Conservation (phyloP, 345 rosid genomes). For the Alliaria petiolata region DNA sequence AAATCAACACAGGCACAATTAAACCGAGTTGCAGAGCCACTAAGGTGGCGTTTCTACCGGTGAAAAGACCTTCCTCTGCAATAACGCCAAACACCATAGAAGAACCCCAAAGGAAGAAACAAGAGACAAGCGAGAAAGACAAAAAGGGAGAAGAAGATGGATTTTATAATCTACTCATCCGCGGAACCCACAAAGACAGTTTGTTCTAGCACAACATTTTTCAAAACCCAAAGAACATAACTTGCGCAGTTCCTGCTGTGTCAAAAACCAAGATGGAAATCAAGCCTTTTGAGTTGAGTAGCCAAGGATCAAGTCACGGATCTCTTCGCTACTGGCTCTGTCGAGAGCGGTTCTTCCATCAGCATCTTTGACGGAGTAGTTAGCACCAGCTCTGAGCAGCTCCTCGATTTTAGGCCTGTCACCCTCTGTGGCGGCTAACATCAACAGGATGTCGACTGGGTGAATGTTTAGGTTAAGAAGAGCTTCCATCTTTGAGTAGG, state of each 20-base stretch:
- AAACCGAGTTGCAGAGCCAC: conserved; percentile 22
- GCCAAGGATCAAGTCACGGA: conserved; percentile 61
- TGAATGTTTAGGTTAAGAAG: conserved; percentile 70
- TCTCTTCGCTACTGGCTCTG: conserved; percentile 58
- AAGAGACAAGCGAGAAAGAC: conserved; percentile 16
- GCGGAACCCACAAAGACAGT: conserved; percentile 30
- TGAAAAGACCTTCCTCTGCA: conserved; percentile 46
- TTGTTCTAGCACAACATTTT: conserved; percentile 29
- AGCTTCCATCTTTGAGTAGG: conserved; percentile 90
- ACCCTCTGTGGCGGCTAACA: conserved; percentile 86
- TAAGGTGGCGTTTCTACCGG: conserved; percentile 63
- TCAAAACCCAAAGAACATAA: neutral
- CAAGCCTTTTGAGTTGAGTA: conserved; percentile 54
- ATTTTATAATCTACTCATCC: conserved; percentile 33
- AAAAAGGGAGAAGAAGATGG: conserved; percentile 24
- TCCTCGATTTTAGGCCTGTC: conserved; percentile 90
- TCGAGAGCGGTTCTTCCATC: conserved; percentile 77
- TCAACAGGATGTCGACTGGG: conserved; percentile 74
- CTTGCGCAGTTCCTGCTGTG: no score
- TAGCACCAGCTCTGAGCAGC: conserved; percentile 78
- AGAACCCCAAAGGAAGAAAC: conserved; percentile 28
- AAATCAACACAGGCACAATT: conserved; percentile 12
- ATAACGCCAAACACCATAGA: conserved; percentile 17
- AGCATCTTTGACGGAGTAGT: conserved; percentile 53
- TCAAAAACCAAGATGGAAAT: neutral